Percentiles rank a stretch among this genome's conserved stretches.
Conservation (phyloP, 2,329 filamentous ascomycete species). For the Macrophomina tecta region DNA sequence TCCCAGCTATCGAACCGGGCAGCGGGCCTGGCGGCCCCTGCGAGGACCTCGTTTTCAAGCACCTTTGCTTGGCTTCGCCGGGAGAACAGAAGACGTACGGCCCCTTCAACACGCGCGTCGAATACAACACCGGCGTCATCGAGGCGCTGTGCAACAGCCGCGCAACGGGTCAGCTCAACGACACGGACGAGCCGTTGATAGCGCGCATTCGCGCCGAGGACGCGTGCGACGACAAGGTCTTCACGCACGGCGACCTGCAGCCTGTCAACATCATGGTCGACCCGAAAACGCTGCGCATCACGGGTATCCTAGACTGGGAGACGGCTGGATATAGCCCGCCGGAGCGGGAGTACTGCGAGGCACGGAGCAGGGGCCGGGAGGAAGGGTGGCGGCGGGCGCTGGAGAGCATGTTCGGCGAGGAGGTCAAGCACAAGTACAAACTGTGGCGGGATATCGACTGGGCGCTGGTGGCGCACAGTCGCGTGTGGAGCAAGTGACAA, state of each 20-base stretch:
- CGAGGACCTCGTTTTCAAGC: constrained; percentile 26
- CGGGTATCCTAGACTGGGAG: constrained; percentile 33
- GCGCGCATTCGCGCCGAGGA: constrained; percentile 23
- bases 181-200: constrained; percentile 27
- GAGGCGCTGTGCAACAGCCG: constrained; percentile 28
- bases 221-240: constrained; percentile 27
- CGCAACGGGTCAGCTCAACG: constrained; percentile 25
- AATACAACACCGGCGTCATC: constrained; percentile 30
- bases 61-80: background rate
- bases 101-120: constrained; percentile 28
- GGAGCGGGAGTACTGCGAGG: constrained; percentile 34
- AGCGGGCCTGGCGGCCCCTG: constrained; percentile 21
- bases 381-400: constrained; percentile 16
- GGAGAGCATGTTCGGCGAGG: constrained; percentile 15
- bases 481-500: constrained; percentile 25
- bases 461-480: constrained; percentile 25
- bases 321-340: constrained; percentile 33
- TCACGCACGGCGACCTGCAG: constrained; percentile 32
- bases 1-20: constrained; percentile 15
- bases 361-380: constrained; percentile 27
- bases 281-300: constrained; percentile 25
- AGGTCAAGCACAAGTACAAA: constrained; percentile 15
- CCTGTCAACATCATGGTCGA: constrained; percentile 32
- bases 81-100: constrained; percentile 30
- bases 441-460: constrained; percentile 28